A percentile compares a stretch with the other conserved stretches of the same genome.
Evolutionary conservation across 352 stramenopile genomes (phyloP).

Genomic region (Lagenidium giganteum): DNA sequence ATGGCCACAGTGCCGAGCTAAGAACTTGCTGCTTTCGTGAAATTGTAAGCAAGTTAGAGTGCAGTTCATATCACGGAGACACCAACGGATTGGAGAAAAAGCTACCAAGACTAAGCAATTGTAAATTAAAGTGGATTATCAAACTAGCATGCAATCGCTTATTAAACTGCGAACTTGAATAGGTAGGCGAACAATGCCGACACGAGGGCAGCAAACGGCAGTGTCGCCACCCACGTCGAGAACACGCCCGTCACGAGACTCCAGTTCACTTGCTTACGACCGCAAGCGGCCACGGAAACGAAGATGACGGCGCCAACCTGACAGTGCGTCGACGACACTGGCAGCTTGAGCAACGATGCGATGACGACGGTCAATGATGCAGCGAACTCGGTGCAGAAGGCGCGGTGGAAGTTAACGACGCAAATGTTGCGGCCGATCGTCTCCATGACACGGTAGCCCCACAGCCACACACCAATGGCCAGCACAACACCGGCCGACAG

Average conservation of each 20-base stretch:
- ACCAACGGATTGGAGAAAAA: too few relatives aligned
- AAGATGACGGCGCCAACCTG: slow-evolving; percentile 55
- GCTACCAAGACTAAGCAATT: too few relatives aligned
- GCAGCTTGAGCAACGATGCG: slow-evolving; percentile 31
- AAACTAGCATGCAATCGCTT: too few relatives aligned
- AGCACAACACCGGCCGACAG: slow-evolving; percentile 40
- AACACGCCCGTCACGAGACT: slow-evolving; percentile 15
- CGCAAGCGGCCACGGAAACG: slow-evolving; percentile 23
- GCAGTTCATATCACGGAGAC: too few relatives aligned
- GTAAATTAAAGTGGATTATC: too few relatives aligned
- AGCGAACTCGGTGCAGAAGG: slow-evolving; percentile 68
- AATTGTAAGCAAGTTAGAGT: too few relatives aligned
- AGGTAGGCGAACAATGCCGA: slow-evolving; percentile 10
- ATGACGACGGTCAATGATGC: slow-evolving; percentile 55
- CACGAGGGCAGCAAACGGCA: slow-evolving; percentile 17
- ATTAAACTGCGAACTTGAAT: slow-evolving; percentile 8
- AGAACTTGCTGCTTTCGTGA: too few relatives aligned
- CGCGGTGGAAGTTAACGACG: slow-evolving; percentile 53
- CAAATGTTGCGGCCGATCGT: slow-evolving; percentile 39
- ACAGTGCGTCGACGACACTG: slow-evolving; percentile 61
- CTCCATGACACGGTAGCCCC: slow-evolving; percentile 70
- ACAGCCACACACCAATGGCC: slow-evolving; percentile 37
- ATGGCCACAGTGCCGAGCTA: too few relatives aligned
- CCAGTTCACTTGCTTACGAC: slow-evolving; percentile 20
- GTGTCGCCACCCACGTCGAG: slow-evolving; percentile 22